Evolutionary conservation across 2,329 filamentous ascomycete genomes (phyloP), one percentile per base, ranked within the genome.

Genomic region (Fusarium xyrophilum): DNA sequence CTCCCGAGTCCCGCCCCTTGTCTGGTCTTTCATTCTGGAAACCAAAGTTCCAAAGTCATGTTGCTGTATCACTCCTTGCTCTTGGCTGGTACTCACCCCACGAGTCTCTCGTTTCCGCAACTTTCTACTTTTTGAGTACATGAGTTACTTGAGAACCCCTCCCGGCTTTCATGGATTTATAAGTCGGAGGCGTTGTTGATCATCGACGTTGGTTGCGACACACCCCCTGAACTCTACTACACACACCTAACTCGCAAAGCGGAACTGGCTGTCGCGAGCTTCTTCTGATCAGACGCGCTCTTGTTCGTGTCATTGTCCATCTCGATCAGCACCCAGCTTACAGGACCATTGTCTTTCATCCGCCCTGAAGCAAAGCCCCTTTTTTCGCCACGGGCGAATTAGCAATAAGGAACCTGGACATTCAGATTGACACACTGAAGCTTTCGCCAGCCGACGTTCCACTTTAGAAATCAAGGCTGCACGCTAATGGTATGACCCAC

Each of bases 161-260:
- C 44, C 30, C 65, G 38, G 47, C 43, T 33, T 33, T 35, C 25
- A 35, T 44, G 39, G 56, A 58, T 57, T 55, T 54, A 65, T 48
- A 54, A 65, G 59, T 65, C 36, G 28, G 32, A 55, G 53, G 48
- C 42, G 52, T 61, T 55, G 52, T 68, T 50, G 66, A 69, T 48
- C 56, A 69, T 69, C 65, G 65, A 63, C 65, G n/a, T 55, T 23
- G 48, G 61, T 36, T 66, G 56, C 56, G 58, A 66, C 61, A 69
- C 66, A 50, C 56, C 55, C 64, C 63, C 65, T 60, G 59, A 64
- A 64, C 64, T 67, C 50, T 63, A 60, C 44, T 53, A 44, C 61
- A 68, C 64, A 60, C 60, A 53, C 36, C 51, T 60, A 63, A 55
- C 27, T 60, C 47, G 32, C 50, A 28, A 54, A 50, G 21, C 66